A percentile compares a stretch with the other conserved stretches of the same genome.
phyloP scores from a whole-genome alignment of 2,329 filamentous ascomycete genomes.

The Fusarium sp. region DNA sequence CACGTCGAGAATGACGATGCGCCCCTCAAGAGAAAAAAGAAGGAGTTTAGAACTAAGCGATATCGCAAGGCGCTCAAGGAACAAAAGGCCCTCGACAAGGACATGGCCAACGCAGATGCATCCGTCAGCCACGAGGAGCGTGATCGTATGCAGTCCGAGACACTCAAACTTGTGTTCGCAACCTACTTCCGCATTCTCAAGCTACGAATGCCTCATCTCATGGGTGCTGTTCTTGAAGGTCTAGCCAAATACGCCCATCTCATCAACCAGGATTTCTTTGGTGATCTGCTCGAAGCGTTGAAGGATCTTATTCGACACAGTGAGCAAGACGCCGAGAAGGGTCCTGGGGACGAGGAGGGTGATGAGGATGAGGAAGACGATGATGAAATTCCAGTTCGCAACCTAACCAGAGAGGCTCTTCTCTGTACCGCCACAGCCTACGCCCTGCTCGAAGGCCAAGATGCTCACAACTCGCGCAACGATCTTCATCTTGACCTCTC shows the following conservation, averaged over 20 bases:
- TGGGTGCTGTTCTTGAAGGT: constrained; percentile 97
- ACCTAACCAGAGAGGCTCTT: constrained; percentile 86
- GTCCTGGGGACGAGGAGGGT: constrained; percentile 58
- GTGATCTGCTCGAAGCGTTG: constrained; percentile 91
- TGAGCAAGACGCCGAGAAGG: constrained; percentile 65
- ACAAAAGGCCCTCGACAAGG: constrained; percentile 88
- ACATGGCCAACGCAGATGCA: constrained; percentile 93
- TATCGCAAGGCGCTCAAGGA: constrained; percentile 86
- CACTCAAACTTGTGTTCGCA: constrained; percentile 93
- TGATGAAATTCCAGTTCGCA: constrained; percentile 67
- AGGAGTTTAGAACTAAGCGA: constrained; percentile 89
- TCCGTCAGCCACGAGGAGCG: constrained; percentile 91
- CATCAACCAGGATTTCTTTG: constrained; percentile 99
- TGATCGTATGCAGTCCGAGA: constrained; percentile 94
- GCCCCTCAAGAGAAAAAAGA: constrained; percentile 76
- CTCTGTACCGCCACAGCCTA: constrained; percentile 97
- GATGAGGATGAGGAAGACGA: constrained; percentile 61
- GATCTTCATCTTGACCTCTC: constrained; percentile 89
- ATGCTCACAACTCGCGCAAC: constrained; percentile 85
- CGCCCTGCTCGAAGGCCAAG: constrained; percentile 94
- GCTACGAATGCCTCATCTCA: constrained; percentile 81
- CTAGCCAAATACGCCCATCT: constrained; percentile 93
- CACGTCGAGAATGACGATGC: constrained; percentile 69
- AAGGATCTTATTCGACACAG: constrained; percentile 90
- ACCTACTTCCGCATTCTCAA: constrained; percentile 97